Percentiles rank a stretch among this genome's conserved stretches.
These are phyloP conservation scores for Trypanosoma rangeli DNA, from an alignment of 208 protist species.

Conservation along the genomic window DNA sequence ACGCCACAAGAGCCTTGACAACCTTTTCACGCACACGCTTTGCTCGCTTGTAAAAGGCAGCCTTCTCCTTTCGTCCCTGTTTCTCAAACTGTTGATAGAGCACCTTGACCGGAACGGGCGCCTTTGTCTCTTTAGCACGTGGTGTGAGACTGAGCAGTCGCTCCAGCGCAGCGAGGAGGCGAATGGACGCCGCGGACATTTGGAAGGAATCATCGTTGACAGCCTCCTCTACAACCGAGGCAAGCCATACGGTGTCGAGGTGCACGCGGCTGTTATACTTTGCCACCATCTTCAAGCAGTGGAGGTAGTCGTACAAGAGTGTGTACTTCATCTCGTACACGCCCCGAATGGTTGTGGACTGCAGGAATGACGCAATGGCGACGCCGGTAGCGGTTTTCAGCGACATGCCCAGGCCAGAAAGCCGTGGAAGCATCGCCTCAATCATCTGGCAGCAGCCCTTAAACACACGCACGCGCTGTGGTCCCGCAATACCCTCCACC, in stretches of 20 bases:
- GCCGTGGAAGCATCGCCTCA: slow-evolving; percentile 73
- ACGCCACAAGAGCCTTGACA: slow-evolving; percentile 69
- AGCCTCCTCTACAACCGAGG: slow-evolving; percentile 43
- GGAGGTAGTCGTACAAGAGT: slow-evolving; percentile 77
- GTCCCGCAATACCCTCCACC: slow-evolving; percentile 48
- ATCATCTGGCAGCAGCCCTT: slow-evolving; percentile 67
- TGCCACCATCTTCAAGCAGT: slow-evolving; percentile 78
- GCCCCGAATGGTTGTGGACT: slow-evolving; percentile 51
- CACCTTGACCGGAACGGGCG: slow-evolving; percentile 69
- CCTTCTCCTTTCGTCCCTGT: slow-evolving; percentile 35
- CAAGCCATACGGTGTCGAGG: slow-evolving; percentile 66
- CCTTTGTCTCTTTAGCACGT: slow-evolving; percentile 73
- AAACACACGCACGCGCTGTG: slow-evolving; percentile 80
- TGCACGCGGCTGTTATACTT: slow-evolving; percentile 85
- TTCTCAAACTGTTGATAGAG: slow-evolving; percentile 79
- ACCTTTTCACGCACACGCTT: slow-evolving; percentile 71
- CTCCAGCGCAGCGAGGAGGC: slow-evolving; percentile 66
- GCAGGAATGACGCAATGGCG: slow-evolving; percentile 61
- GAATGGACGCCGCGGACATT: slow-evolving; percentile 71
- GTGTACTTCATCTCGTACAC: slow-evolving; percentile 88
- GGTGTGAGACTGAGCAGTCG: slow-evolving; percentile 62
- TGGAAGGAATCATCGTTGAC: slow-evolving; percentile 75
- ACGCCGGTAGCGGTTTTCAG: slow-evolving; percentile 48
- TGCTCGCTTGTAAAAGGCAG: slow-evolving; percentile 52
- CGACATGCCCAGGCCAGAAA: slow-evolving; percentile 61